These are phyloP conservation scores for Biscutella laevigata DNA, from an alignment of 441 rosid species.

Conservation along the genomic window DNA sequence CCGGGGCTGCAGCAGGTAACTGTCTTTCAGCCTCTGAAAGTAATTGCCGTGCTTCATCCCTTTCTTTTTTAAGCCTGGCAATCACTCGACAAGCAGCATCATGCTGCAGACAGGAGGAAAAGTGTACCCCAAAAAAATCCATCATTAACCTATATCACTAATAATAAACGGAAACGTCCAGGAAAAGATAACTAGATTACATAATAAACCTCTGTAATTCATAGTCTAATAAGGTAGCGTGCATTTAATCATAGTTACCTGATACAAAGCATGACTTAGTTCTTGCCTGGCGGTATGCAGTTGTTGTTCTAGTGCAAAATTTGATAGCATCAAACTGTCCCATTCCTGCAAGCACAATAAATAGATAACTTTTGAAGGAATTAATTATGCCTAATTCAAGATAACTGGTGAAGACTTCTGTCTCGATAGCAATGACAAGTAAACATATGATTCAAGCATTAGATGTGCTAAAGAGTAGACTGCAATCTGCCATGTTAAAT, in stretches of 20 bases:
- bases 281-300: conserved; percentile 95
- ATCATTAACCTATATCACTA: background rate
- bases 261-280: conserved; percentile 93
- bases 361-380: conserved; percentile 1
- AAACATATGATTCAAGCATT: background rate
- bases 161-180: background rate
- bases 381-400: background rate
- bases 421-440: background rate
- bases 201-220: background rate
- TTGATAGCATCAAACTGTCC: conserved; percentile 94
- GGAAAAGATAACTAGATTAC: background rate
- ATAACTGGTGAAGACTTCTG: background rate
- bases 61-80: conserved; percentile 92
- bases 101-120: conserved; percentile 45
- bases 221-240: background rate
- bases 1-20: conserved; percentile 49
- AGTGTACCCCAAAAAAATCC: background rate
- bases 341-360: conserved; percentile 60
- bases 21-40: conserved; percentile 84
- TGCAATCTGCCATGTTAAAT: background rate
- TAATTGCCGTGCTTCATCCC: conserved; percentile 82
- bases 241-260: conserved; percentile 38
- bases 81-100: conserved; percentile 99
- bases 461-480: conserved; percentile 2
- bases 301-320: conserved; percentile 95